Conservation (phyloP, 2,329 filamentous ascomycete genomes). For the Penicillium sp. region DNA sequence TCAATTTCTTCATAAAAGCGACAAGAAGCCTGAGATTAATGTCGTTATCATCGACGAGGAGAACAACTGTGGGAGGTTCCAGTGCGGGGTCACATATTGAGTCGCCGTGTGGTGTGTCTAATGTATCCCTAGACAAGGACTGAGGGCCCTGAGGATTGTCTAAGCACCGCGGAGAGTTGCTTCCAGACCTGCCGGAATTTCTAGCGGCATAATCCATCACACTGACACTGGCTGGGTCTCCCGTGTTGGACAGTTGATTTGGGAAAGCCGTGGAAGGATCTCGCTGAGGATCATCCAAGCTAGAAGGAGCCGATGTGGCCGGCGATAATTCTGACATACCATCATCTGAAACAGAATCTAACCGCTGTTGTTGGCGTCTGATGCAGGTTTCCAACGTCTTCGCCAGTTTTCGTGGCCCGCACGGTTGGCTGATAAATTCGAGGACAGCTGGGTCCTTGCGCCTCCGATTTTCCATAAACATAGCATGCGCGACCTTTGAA, state of each 20-base stretch:
- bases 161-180: neutral
- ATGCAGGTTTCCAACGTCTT: constrained; percentile 24
- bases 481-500: constrained; percentile 18
- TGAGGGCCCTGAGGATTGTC: neutral
- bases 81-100: neutral
- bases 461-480: constrained; percentile 9
- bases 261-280: neutral
- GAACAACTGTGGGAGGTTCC: constrained; percentile 12
- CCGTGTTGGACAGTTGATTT: neutral
- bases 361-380: constrained; percentile 7
- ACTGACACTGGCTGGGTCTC: neutral
- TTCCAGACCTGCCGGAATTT: neutral
- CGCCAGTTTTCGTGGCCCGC: constrained; percentile 33
- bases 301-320: neutral
- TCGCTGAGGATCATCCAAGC: neutral
- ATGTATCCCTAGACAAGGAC: neutral
- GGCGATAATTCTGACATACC: neutral
- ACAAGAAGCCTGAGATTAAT: constrained; percentile 35
- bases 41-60: constrained; percentile 41
- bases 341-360: neutral
- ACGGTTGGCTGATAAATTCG: constrained; percentile 36
- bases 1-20: constrained; percentile 31
- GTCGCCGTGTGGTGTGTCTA: no score
- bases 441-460: constrained; percentile 15
- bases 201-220: neutral